Evolutionary conservation across 2,329 filamentous ascomycete genomes (phyloP).

Genomic region (Fusarium sp.): DNA sequence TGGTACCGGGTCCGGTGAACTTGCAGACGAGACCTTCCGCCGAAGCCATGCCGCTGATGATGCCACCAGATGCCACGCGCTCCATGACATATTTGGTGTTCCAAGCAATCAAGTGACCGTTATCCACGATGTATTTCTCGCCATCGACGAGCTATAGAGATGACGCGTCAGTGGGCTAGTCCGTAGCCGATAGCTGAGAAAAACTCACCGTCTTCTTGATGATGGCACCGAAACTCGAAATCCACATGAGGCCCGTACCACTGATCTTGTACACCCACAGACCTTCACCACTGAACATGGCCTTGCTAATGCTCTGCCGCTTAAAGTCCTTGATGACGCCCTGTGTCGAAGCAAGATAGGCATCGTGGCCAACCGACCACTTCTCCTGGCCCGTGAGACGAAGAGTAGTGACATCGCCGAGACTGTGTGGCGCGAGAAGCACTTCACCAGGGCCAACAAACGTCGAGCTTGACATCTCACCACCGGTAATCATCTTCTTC

Average conservation of each 20-base stretch:
- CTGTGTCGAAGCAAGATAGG: slow-evolving; percentile 86
- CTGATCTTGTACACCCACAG: slow-evolving; percentile 89
- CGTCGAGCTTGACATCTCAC: slow-evolving; percentile 81
- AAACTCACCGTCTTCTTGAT: slow-evolving; percentile 88
- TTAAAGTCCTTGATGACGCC: slow-evolving; percentile 92
- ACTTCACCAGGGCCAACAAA: slow-evolving; percentile 94
- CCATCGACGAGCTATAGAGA: slow-evolving; percentile 66
- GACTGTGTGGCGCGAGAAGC: slow-evolving; percentile 80
- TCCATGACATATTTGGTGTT: slow-evolving; percentile 95
- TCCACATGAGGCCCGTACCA: slow-evolving; percentile 86
- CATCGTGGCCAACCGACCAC: slow-evolving; percentile 90
- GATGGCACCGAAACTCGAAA: slow-evolving; percentile 94
- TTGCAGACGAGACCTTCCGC: slow-evolving; percentile 94
- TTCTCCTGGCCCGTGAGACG: slow-evolving; percentile 77
- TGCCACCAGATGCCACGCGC: slow-evolving; percentile 88
- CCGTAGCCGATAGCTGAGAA: background rate
- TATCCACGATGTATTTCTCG: slow-evolving; percentile 93
- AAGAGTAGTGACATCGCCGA: slow-evolving; percentile 89
- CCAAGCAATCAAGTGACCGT: slow-evolving; percentile 95
- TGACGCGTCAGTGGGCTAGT: slow-evolving; percentile 16
- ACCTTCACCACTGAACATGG: slow-evolving; percentile 94
- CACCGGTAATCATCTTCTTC: slow-evolving; percentile 90
- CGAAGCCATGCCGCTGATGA: slow-evolving; percentile 87
- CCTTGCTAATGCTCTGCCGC: slow-evolving; percentile 86
- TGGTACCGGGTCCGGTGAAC: slow-evolving; percentile 89